Evolutionary conservation across 176 grass and related monocot species (phyloP), one percentile per base, ranked within the genome.

Genomic region (Rhynchospora tenuis): DNA sequence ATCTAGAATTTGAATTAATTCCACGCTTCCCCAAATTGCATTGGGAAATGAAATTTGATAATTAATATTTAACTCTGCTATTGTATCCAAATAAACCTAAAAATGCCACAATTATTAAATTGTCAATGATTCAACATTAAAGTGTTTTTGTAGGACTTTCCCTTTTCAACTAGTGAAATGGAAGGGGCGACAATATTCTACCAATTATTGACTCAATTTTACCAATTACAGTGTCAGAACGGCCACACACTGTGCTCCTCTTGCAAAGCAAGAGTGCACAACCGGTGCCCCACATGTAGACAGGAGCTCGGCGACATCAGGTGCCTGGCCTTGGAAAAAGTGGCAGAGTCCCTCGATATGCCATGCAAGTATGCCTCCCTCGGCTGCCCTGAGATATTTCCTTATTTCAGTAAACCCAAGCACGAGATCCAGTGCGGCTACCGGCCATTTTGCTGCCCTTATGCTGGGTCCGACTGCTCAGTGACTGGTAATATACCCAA

Each of bases 321-420:
- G 83, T 97, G 94, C 79, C 72, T 97, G 85, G 94, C 94, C 81
- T 92, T 97, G 81, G 94, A 97, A 90, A 97, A 97, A 86, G 94
- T 97, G 62, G 94, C 94, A 56, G 94, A 94, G 85, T 94, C 94
- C 24, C 89, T 97, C 79, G 94, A 97, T 38, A 82, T 97, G 31
- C 94, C 91, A 16, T 97, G 94, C 92, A 94, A 84, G 88, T 97
- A 94, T 19, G 44, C 57, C 23, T 61, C 88, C 29, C 69, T 92
- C 9, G 94, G 94, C 22, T 97, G 94, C 71, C 83, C 88, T 54
- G 94, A 94, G 38, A 91, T 97, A 60, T 92, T 94, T 33, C 91
- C 91, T 6, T 94, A 97, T 81, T 97, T 94, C 79, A 92, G 86
- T 79, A 97, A 97, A 84, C 90, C 91, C 58, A 97, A 92, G 83